A percentile compares a stretch with the other conserved stretches of the same genome.
These are phyloP conservation scores for Mortierella sp. DNA, from an alignment of 371 early-diverging fungal species.

Conservation along the genomic window DNA sequence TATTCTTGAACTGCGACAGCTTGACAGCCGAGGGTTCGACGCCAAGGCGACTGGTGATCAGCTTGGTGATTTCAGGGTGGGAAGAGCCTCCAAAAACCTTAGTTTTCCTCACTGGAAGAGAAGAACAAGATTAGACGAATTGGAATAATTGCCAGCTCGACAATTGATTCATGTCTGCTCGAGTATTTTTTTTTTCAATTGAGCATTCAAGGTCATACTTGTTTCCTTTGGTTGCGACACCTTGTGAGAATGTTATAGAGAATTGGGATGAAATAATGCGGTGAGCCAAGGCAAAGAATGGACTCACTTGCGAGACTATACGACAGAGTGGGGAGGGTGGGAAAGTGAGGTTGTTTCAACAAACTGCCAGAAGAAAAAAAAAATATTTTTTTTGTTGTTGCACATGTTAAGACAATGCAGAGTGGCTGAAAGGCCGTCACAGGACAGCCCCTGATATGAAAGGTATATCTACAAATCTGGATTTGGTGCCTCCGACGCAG, in stretches of 20 bases:
- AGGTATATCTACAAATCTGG: constrained; percentile 5
- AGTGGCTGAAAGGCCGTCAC: constrained; percentile 9
- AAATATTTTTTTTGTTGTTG: constrained; percentile 2
- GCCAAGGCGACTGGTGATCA: constrained; percentile 86
- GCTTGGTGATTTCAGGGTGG: constrained; percentile 89
- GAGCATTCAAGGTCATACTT: constrained; percentile 20
- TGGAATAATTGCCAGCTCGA: not conserved
- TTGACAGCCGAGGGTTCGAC: constrained; percentile 78
- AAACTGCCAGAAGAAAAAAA: constrained; percentile 6
- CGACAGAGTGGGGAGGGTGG: constrained; percentile 14
- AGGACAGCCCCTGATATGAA: not conserved
- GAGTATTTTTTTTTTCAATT: not conserved
- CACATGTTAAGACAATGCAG: not conserved
- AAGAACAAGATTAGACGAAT: constrained; percentile 6
- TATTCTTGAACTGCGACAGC: constrained; percentile 82
- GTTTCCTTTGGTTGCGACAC: constrained; percentile 45
- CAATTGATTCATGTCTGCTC: not conserved
- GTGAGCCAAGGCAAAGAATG: constrained; percentile 1
- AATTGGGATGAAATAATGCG: not conserved
- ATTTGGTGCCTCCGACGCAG: not conserved
- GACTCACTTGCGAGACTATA: not conserved
- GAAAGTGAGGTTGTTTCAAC: constrained; percentile 8
- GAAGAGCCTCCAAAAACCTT: constrained; percentile 95
- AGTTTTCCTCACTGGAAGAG: constrained; percentile 68
- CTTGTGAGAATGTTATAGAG: constrained; percentile 9